Evolutionary conservation across 1,139 yeast genomes (phyloP), one percentile per base, ranked within the genome.

Genomic region (Insectozyma bohioensis): DNA sequence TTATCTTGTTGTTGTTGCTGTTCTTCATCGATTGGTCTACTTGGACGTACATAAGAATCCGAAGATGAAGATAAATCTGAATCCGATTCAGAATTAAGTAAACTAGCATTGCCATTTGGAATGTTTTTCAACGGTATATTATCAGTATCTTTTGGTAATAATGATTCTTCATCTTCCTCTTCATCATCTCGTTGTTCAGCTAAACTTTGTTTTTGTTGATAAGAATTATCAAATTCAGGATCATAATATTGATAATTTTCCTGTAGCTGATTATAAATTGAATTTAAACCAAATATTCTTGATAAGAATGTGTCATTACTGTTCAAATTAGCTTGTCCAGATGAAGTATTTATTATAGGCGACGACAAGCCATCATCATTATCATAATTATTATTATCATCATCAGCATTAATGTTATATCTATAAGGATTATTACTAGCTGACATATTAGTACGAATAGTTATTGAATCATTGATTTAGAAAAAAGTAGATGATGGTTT

Each of bases 251-350:
- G 67, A 45, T 63, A 60, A 40, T 61, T 63, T 22, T 64, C 67
- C 26, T 61, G 58, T 20, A 59, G 56, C 48, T 56, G 76, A 48
- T 59, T 64, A 52, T 59, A 71, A 17, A 71, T 63, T 9, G 80
- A 73, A 43, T 72, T 73, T 33, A 73, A 56, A 2, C 80, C 80
- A 48, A 76, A 74, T 25, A 76, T 78, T 26, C 81, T 58, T 12
- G 80, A 74, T 38, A 76, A 61, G 44, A 76, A 76, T 7, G 81
- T 76, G 45, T 74, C 78, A 41, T 58, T 62, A 21, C 28, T 24
- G 28, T 30, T 31, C 10, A 13, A 11, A 11, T 18, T n/a, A 15
- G 13, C 12, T 3, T 26, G 10, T 12, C n/a, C n/a, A n/a, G 13
- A 11, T 3, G 25, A 20, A 6, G 17, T 14, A 8, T 27, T 20